phyloP scores from a whole-genome alignment of 345 rosid species.

The Moricandia moricandioides region DNA sequence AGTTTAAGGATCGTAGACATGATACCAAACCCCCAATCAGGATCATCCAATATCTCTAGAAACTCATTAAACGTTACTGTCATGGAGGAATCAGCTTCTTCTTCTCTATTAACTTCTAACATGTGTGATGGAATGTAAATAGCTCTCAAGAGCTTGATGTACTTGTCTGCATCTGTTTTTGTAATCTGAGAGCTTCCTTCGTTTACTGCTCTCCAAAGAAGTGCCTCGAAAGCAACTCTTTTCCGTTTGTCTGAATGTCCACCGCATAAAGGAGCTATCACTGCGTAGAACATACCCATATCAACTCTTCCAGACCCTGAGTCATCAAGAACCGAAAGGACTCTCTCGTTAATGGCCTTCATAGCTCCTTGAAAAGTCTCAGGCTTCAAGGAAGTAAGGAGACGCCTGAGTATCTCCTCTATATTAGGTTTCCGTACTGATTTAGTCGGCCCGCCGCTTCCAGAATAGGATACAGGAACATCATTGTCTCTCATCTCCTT shows the following conservation, averaged over 20 bases:
- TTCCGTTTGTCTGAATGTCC: slow-evolving; percentile 76
- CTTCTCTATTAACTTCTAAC: slow-evolving; percentile 71
- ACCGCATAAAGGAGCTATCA: slow-evolving; percentile 81
- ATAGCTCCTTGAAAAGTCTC: slow-evolving; percentile 93
- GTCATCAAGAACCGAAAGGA: slow-evolving; percentile 67
- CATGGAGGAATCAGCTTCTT: slow-evolving; percentile 52
- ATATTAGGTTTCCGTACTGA: slow-evolving; percentile 78
- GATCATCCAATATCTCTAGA: slow-evolving; percentile 78
- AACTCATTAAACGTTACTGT: slow-evolving; percentile 70
- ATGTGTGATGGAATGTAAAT: slow-evolving; percentile 65
- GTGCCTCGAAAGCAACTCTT: slow-evolving; percentile 73
- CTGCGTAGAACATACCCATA: slow-evolving; percentile 80
- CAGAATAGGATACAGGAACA: slow-evolving; percentile 81
- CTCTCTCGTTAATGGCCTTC: slow-evolving; percentile 84
- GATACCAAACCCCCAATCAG: slow-evolving; percentile 87
- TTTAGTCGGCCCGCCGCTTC: slow-evolving; percentile 62
- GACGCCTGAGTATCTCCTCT: slow-evolving; percentile 70
- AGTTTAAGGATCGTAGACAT: slow-evolving; percentile 78
- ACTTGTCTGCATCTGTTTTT: slow-evolving; percentile 55
- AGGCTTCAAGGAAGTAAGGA: slow-evolving; percentile 70
- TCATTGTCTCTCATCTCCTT: slow-evolving; percentile 82
- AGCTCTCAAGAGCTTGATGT: slow-evolving; percentile 70
- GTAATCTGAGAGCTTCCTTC: slow-evolving; percentile 77
- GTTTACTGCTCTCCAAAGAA: slow-evolving; percentile 70
- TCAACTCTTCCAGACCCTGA: slow-evolving; percentile 87